Conservation (phyloP, 257 asterid genomes). For the Mentha longifolia region DNA sequence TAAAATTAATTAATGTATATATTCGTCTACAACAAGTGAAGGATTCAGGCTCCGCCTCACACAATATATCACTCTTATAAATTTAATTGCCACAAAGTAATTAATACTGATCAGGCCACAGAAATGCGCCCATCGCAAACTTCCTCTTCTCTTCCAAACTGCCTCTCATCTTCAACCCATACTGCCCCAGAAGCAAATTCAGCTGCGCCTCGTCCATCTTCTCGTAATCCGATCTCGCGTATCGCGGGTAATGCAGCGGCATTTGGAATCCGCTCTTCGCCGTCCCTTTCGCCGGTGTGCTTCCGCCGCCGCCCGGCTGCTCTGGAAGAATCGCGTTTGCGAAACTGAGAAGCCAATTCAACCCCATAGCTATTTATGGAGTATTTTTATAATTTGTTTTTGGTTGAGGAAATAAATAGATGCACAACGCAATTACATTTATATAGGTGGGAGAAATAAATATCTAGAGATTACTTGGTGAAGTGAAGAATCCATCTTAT, state of each 20-base stretch:
- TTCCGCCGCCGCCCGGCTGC: background rate
- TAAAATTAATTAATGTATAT: too few relatives aligned
- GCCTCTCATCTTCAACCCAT: slow-evolving; percentile 44
- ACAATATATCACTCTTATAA: background rate
- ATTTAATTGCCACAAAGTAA: too few relatives aligned
- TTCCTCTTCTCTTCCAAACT: slow-evolving; percentile 50
- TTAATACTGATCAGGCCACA: slow-evolving; percentile 54
- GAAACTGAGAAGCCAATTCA: slow-evolving; percentile 11
- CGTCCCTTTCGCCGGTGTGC: background rate
- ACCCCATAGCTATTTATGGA: background rate
- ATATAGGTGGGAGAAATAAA: background rate
- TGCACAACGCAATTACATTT: background rate
- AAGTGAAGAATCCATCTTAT: background rate
- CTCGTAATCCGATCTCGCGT: slow-evolving; percentile 46
- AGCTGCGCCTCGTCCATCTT: slow-evolving; percentile 57
- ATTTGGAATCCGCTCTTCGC: slow-evolving; percentile 31
- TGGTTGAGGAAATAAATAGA: background rate
- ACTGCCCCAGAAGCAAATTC: slow-evolving; percentile 43
- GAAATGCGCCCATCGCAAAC: slow-evolving; percentile 61
- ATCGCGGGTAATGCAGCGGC: slow-evolving; percentile 56
- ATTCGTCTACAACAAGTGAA: too few relatives aligned
- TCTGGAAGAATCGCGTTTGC: slow-evolving; percentile 1
- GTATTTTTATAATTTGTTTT: background rate
- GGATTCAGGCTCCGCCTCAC: too few relatives aligned
- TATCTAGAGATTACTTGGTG: slow-evolving; percentile 13